A percentile compares a stretch with the other conserved stretches of the same genome.
Evolutionary conservation across 768 basidiomycete genomes (phyloP).

Genomic region (Boletus tylopilopsis): DNA sequence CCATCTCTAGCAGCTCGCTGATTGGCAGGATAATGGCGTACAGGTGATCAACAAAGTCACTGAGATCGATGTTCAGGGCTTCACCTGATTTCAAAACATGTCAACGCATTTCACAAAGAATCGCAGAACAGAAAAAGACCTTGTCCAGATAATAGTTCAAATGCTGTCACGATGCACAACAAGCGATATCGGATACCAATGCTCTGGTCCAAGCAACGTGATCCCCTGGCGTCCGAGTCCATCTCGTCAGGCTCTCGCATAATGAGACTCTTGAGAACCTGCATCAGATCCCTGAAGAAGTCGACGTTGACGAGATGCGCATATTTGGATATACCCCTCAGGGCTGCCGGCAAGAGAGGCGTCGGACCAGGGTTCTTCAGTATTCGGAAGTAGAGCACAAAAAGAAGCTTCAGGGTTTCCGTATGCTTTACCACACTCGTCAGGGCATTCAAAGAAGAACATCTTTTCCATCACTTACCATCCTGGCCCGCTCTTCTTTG

Average conservation of each 20-base stretch:
- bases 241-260: slow-evolving; percentile 43
- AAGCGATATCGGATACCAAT: slow-evolving; percentile 56
- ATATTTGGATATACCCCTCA: slow-evolving; percentile 90
- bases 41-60: slow-evolving; percentile 80
- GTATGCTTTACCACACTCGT: slow-evolving; percentile 67
- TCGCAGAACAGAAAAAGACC: slow-evolving; percentile 42
- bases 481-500: slow-evolving; percentile 79
- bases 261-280: slow-evolving; percentile 78
- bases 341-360: slow-evolving; percentile 77
- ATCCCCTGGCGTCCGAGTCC: slow-evolving; percentile 35
- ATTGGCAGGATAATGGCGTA: slow-evolving; percentile 80
- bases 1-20: slow-evolving; percentile 62
- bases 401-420: slow-evolving; percentile 95
- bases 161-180: slow-evolving; percentile 92
- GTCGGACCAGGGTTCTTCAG: slow-evolving; percentile 81
- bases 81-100: slow-evolving; percentile 56
- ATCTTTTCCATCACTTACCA: slow-evolving; percentile 48
- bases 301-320: slow-evolving; percentile 97
- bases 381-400: slow-evolving; percentile 95
- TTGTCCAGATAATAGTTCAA: slow-evolving; percentile 94
- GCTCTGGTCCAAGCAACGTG: slow-evolving; percentile 31
- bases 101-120: slow-evolving; percentile 8
- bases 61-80: slow-evolving; percentile 93
- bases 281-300: slow-evolving; percentile 94
- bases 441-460: slow-evolving; percentile 9